A percentile compares a stretch with the other conserved stretches of the same genome.
phyloP scores from a whole-genome alignment of 2,329 filamentous ascomycete species.

The Drechslerella coelobrocha region DNA sequence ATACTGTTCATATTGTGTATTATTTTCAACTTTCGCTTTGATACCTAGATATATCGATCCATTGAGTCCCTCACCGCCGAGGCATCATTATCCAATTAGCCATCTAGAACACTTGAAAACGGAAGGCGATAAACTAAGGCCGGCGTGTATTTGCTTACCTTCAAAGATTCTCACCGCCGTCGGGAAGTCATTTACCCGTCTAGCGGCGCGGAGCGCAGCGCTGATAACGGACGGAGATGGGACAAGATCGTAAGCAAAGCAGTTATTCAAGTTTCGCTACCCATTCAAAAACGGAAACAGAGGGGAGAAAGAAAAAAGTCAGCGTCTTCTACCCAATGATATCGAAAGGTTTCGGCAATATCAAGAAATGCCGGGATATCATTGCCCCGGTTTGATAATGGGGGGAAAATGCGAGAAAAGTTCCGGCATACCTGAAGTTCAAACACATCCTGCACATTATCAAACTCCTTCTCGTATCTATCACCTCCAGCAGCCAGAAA shows the following conservation, averaged over 20 bases:
- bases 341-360: background rate
- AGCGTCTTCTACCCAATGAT: too few relatives aligned
- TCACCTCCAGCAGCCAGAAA: background rate
- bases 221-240: slow-evolving; percentile 89
- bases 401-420: too few relatives aligned
- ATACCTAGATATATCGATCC: slow-evolving; percentile 69
- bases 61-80: background rate
- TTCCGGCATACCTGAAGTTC: slow-evolving; percentile 97
- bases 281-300: slow-evolving; percentile 52
- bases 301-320: too few relatives aligned
- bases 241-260: slow-evolving; percentile 99
- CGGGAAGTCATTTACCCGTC: slow-evolving; percentile 97
- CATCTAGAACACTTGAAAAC: background rate
- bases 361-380: too few relatives aligned
- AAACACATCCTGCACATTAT: slow-evolving; percentile 96
- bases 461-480: slow-evolving; percentile 99
- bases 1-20: slow-evolving; percentile 95
- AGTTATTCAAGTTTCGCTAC: slow-evolving; percentile 98
- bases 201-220: slow-evolving; percentile 89
- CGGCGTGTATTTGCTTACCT: slow-evolving; percentile 67
- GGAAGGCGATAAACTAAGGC: slow-evolving; percentile 39
- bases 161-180: slow-evolving; percentile 98
- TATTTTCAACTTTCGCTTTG: slow-evolving; percentile 99
- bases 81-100: background rate
- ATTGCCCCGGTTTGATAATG: too few relatives aligned